phyloP scores from a whole-genome alignment of 169 alveolate genomes.

The Besnoitia besnoiti region DNA sequence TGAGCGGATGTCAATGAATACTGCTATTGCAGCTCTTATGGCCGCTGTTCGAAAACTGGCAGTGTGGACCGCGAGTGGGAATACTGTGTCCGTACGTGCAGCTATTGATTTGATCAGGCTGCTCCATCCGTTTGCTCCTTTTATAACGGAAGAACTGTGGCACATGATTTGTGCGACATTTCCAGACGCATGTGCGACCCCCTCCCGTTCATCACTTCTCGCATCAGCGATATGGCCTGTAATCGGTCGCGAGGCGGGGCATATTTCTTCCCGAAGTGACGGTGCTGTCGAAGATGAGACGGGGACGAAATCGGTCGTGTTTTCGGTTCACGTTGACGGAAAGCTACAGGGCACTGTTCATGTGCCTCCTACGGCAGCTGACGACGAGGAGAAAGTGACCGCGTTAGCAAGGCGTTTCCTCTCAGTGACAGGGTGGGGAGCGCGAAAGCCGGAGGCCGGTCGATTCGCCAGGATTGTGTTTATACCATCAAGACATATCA shows the following conservation, averaged over 20 bases:
- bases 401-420: background rate
- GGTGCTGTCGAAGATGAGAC: background rate
- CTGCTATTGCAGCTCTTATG: conserved; percentile 80
- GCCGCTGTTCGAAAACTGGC: conserved; percentile 62
- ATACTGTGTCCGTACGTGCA: conserved; percentile 37
- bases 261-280: background rate
- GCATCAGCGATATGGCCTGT: conserved; percentile 30
- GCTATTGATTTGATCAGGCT: conserved; percentile 70
- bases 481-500: background rate
- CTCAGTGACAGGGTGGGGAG: background rate
- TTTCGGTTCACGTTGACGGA: background rate
- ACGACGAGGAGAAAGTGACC: background rate
- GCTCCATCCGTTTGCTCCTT: conserved; percentile 86
- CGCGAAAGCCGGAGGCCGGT: background rate
- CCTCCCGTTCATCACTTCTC: background rate
- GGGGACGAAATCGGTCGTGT: background rate
- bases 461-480: background rate
- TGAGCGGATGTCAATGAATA: conserved; percentile 77
- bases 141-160: conserved; percentile 83
- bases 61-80: conserved; percentile 70
- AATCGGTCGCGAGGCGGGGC: background rate
- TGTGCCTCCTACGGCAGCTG: background rate
- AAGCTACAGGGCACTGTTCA: conserved; percentile 4
- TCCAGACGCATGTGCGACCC: background rate
- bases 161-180: conserved; percentile 2